These are phyloP conservation scores for Trifolium fragiferum DNA, from an alignment of 306 rosid genomes.

Conservation along the genomic window DNA sequence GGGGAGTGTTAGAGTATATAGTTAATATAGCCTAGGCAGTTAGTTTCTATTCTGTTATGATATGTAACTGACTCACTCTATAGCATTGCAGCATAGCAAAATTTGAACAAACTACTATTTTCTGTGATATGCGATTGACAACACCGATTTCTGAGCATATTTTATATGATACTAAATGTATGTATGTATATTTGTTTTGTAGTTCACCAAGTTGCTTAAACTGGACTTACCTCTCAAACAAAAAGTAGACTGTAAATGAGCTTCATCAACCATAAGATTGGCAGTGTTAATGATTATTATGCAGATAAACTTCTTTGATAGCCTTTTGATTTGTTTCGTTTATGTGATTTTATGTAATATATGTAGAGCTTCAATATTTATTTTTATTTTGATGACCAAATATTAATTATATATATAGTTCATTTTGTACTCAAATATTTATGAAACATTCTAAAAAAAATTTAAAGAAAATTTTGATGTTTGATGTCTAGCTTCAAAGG, in stretches of 20 bases:
- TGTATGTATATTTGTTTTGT: slow-evolving; percentile 39
- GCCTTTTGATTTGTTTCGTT: not conserved
- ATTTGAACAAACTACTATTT: not conserved
- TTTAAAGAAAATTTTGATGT: no score
- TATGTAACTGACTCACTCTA: no score
- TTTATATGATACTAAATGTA: slow-evolving; percentile 28
- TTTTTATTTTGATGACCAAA: not conserved
- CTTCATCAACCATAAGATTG: slow-evolving; percentile 47
- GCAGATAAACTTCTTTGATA: not conserved
- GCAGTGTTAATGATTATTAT: slow-evolving; percentile 22
- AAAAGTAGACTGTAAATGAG: slow-evolving; percentile 55
- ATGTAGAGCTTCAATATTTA: not conserved
- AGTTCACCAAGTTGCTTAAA: slow-evolving; percentile 86
- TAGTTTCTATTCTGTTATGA: no score
- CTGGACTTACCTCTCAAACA: slow-evolving; percentile 63
- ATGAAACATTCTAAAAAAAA: no score
- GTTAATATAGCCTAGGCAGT: no score
- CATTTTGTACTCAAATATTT: not conserved
- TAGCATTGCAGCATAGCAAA: not conserved
- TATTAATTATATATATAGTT: slow-evolving; percentile 7
- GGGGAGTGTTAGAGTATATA: no score
- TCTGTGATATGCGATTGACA: not conserved
- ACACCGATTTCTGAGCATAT: not conserved
- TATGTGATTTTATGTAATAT: not conserved
- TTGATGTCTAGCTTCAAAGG: no score